Evolutionary conservation across 2,329 filamentous ascomycete genomes (phyloP), one percentile per base, ranked within the genome.

Genomic region (Aspergillus tamarii): DNA sequence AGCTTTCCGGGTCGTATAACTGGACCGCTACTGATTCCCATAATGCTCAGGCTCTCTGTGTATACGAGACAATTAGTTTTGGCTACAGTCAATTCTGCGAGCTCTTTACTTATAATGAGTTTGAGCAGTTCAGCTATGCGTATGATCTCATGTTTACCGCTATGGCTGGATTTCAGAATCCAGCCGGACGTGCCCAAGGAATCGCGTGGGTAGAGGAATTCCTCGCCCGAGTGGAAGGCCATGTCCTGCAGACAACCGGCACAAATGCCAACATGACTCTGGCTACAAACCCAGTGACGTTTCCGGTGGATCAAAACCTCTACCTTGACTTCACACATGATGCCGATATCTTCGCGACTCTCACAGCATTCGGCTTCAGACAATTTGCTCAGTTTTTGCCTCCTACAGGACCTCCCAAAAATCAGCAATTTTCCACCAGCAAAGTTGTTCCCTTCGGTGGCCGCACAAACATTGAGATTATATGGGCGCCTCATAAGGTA

Each of bases 51-150:
- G 88, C 83, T 3, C 83, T 93, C 73, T 94, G 91, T 69, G 88
- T 91, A 0, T 94, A 93, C 72, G 91, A 94, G 76, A 92, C 89
- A 0, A 85, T 92, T n/a, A 88, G 89, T 1, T 88, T 90, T 64
- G 91, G 91, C 26, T 93, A 88, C 79, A 91, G 89, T 68, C 84
- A 83, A 11, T 94, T 91, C 80, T 94, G 91, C 73, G 81, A 87
- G 28, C 83, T 94, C 4, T 94, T 93, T 74, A 92, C 87, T 0
- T 91, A 89, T 68, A 82, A 89, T 23, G 91, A 94, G 73, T 94
- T 90, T 90, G 78, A 86, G 57, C 86, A 84, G 45, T 93, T 90
- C 72, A 88, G 89, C 62, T 94, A 94, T 77, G 85, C 85, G 4
- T 82, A 90, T 61, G 91, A 93, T 67, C 81, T 93, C 41, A 77